phyloP scores from a whole-genome alignment of 2,329 filamentous ascomycete species.

The Fusarium torreyae region DNA sequence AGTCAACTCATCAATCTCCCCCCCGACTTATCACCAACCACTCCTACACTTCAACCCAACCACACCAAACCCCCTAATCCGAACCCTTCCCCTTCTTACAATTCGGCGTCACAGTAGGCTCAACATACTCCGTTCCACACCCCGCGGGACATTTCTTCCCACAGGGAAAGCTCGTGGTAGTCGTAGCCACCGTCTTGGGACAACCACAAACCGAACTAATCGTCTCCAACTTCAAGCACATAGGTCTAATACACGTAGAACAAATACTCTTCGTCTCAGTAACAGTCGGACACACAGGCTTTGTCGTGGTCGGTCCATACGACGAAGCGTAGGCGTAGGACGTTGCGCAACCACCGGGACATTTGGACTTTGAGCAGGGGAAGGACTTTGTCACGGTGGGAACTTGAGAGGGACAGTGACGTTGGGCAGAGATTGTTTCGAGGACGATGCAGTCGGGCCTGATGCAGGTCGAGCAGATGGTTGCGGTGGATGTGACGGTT shows the following conservation, averaged over 20 bases:
- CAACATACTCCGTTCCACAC: slow-evolving; percentile 52
- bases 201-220: slow-evolving; percentile 55
- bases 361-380: slow-evolving; percentile 43
- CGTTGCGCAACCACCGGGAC: slow-evolving; percentile 47
- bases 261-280: slow-evolving; percentile 53
- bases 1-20: background rate
- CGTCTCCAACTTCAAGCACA: slow-evolving; percentile 52
- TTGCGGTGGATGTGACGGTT: slow-evolving; percentile 53
- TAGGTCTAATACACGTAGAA: slow-evolving; percentile 52
- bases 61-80: background rate
- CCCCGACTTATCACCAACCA: background rate
- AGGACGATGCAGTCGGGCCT: slow-evolving; percentile 51
- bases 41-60: background rate
- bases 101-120: slow-evolving; percentile 41
- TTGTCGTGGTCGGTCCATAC: slow-evolving; percentile 28
- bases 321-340: slow-evolving; percentile 43
- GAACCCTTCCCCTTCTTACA: slow-evolving; percentile 28
- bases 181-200: slow-evolving; percentile 50
- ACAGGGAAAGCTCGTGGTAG: slow-evolving; percentile 51
- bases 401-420: slow-evolving; percentile 49
- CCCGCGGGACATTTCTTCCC: slow-evolving; percentile 39
- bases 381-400: slow-evolving; percentile 49
- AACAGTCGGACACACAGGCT: slow-evolving; percentile 53
- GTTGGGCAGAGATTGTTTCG: slow-evolving; percentile 52
- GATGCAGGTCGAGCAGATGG: slow-evolving; percentile 54